Evolutionary conservation across 495 filamentous ascomycete species (phyloP), one percentile per base, ranked within the genome.

Genomic region (Xylaria grammica): DNA sequence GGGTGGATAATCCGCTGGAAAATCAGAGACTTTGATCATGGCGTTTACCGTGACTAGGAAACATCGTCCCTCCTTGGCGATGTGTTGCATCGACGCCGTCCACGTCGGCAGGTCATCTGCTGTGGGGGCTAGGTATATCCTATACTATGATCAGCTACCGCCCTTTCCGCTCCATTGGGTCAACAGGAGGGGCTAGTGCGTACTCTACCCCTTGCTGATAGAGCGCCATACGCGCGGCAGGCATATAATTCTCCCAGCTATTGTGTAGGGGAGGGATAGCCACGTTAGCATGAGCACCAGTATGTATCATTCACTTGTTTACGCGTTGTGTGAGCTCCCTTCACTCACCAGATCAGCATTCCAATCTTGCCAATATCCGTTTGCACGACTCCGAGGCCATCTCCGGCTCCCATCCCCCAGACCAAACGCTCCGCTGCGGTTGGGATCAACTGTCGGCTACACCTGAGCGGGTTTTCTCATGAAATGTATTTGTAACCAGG

Each of bases 191-290:
- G n/a, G 15, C 27, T 53, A 32, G 46, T 45, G 10, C 71, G 50
- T 67, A 80, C 78, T 80, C 76, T 55, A 80, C 64, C 1, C 76
- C 76, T 65, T 77, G 76, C 46, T 80, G 78, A 65, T 78, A 80
- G 11, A 80, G 65, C 7, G 76, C 74, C 66, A 80, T 65, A 15
- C 78, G 67, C 13, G 78, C 76, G 9, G 75, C 76, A 4, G 78
- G 78, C 78, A 80, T 80, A 46, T 80, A 80, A 55, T 80, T 80
- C 63, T 78, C 78, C 78, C 78, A 80, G 58, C 76, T 78, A 45
- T 20, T 24, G 13, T 27, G 57, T 53, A 4, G 49, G 15, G 0
- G 15, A 58, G n/a, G 7, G 5, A 13, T 44, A 2, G 29, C 7
- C 1, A 4, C 20, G 34, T 49, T 38, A 55, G 44, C 32, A 55